Evolutionary conservation across 441 rosid species (phyloP).

Genomic region (Pelargonium citronellum): DNA sequence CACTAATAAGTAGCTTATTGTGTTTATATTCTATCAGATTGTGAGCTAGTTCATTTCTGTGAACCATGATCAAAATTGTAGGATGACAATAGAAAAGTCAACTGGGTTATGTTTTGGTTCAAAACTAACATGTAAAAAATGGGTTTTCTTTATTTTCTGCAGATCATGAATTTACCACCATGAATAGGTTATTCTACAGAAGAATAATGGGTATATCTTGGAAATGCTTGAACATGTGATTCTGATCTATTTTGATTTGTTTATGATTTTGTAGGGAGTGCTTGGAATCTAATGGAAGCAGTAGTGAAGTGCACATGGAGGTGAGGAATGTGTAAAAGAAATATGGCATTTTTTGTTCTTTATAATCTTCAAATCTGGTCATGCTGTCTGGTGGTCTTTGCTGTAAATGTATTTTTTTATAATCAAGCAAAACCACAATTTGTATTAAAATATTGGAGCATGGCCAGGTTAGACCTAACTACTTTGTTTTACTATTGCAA

Average conservation of each 20-base stretch:
- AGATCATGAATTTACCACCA: neutral
- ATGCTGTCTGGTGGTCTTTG: neutral
- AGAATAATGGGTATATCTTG: constrained; percentile 17
- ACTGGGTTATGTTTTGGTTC: neutral
- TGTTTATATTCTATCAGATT: neutral
- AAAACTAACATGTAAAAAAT: neutral
- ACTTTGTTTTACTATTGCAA: neutral
- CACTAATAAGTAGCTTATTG: neutral
- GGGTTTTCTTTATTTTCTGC: constrained; percentile 3
- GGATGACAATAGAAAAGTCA: neutral
- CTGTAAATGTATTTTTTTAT: neutral
- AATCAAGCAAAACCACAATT: neutral
- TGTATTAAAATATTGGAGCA: neutral
- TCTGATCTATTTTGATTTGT: neutral
- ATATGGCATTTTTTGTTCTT: no score
- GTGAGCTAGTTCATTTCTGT: neutral
- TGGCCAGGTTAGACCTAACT: neutral
- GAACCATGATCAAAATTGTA: neutral
- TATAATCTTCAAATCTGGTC: neutral
- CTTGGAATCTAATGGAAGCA: neutral
- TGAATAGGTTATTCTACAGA: constrained; percentile 4
- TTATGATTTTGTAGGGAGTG: neutral
- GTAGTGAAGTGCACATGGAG: neutral
- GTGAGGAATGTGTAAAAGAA: neutral
- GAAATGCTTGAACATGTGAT: neutral